Evolutionary conservation across 83 land plant species (phyloP), one percentile per base, ranked within the genome.

Genomic region (Diphasiastrum complanatum): DNA sequence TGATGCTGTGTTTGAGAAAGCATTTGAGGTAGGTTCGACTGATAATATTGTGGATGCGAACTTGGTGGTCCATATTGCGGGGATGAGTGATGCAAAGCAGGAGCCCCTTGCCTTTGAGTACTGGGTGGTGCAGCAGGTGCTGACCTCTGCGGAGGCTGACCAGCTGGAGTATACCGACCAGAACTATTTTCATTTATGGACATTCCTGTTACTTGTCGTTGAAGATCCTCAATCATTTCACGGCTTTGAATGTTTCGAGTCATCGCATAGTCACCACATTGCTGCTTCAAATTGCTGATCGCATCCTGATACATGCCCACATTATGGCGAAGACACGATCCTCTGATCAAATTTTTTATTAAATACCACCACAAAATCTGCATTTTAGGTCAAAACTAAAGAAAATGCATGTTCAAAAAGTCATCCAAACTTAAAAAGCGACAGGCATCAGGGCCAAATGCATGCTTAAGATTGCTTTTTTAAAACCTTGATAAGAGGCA

Each of bases 201-300:
- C 23, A 89, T 74, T 16, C 89, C 91, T 6, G 97, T 75, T 28
- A 95, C 61, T 47, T 86, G 85, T 26, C 85, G 84, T 63, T 95
- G 99, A 4, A 95, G 85, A 72, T 86, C 93, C 32, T 95, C 99
- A 23, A 89, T 84, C 97, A 86, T 95, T 43, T 95, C 97, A 27
- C 87, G 83, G 54, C 86, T 75, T 70, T 95, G 99, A 26, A 86
- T 95, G 75, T 80, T 87, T 48, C 99, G 75, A 11, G 97, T 89
- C 99, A 89, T 95, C 16, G 76, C 83, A 71, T 84, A 95, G 62
- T 95, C 99, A 66, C 97, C 84, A 73, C 99, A 86, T 54, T 89
- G 97, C 65, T 84, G 96, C 77, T 89, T 95, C 51, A 95, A 67
- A 64, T 75, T 86, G 14, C 57, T 82, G 24, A 95, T 95, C 50